phyloP scores from a whole-genome alignment of 1,284 basidiomycete species.

The Caloboletus firmus region DNA sequence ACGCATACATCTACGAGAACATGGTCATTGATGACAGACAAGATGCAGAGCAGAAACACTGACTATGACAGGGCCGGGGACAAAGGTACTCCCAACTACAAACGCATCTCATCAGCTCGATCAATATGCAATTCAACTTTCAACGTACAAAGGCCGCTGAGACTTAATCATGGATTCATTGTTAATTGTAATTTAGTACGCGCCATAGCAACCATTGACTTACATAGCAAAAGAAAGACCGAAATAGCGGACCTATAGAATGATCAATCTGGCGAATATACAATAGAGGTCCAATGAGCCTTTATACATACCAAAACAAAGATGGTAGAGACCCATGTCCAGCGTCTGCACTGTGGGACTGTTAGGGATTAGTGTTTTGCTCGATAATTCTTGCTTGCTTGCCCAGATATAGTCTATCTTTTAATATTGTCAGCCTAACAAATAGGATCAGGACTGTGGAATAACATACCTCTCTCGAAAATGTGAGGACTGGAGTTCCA shows the following conservation, averaged over 20 bases:
- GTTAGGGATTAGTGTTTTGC: too few relatives aligned
- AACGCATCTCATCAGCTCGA: background rate
- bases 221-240: too few relatives aligned
- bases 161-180: background rate
- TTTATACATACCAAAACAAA: background rate
- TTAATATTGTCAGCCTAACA: background rate
- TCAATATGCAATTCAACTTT: background rate
- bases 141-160: background rate
- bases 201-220: too few relatives aligned
- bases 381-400: too few relatives aligned
- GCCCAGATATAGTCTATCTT: background rate
- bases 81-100: background rate
- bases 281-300: too few relatives aligned
- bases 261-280: too few relatives aligned
- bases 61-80: background rate
- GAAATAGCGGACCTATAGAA: too few relatives aligned
- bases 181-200: background rate
- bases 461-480: conserved; percentile 12
- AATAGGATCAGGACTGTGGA: too few relatives aligned
- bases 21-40: background rate
- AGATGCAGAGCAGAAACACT: background rate
- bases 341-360: background rate
- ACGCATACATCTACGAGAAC: conserved; percentile 9
- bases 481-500: conserved; percentile 6
- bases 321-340: too few relatives aligned